Evolutionary conservation across 257 asterid species (phyloP), one percentile per base, ranked within the genome.

Genomic region (Ehretia macrophylla): DNA sequence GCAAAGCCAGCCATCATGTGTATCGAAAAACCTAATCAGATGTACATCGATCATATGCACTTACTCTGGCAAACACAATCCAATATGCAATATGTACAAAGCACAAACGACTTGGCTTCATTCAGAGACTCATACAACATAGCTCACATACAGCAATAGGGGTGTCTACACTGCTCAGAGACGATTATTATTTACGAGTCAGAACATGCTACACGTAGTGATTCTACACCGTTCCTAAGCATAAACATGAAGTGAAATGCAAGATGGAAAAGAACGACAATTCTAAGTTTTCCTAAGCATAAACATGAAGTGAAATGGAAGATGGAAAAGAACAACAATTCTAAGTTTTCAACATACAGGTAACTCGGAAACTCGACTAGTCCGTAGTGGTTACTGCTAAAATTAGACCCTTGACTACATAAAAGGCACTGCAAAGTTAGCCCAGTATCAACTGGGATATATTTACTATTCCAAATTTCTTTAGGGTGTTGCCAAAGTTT

Each of bases 391-490:
- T 2, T 42, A 10, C 47, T 10, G 11, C 12, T 42, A 42, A 42
- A 42, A 14, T 42, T 11, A 42, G 47, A 42, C 16, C 4, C 14
- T 38, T 38, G 11, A 38, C 44, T 42, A 42, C 47, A 42, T 42
- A 49, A 55, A 35, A 10, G 44, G 1, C 38, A 53, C 52, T 35
- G 56, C 39, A 18, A 17, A 62, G 17, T 19, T 39, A 69, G 49
- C 23, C 65, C 65, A 48, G 48, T 54, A 65, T 37, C 60, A 65
- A 53, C 64, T 54, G 46, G 49, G 50, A 32, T 37, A 32, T 37
- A 53, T 64, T 44, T 47, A 47, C 69, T 49, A 58, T 56, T 22
- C 60, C 50, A 52, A 52, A 59, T 48, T 47, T 59, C 40, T 58
- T 53, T 27, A 46, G 51, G 53, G 53, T 47, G 17, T 47, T 53